These are phyloP conservation scores for Backusella westeae DNA, from an alignment of 192 early-diverging fungal species.

Conservation along the genomic window DNA sequence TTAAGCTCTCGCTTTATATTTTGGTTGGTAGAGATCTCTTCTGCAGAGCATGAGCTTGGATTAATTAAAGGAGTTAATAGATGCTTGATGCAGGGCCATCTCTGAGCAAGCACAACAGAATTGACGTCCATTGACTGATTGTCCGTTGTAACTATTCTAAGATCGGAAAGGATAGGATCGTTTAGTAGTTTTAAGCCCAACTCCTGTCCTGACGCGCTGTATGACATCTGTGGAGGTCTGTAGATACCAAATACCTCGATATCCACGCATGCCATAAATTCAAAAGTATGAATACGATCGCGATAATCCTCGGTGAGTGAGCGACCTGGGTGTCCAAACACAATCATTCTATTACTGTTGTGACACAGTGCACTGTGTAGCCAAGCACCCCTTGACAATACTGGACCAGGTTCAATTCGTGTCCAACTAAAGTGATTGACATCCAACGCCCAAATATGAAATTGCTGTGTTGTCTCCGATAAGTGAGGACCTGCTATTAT, in stretches of 20 bases:
- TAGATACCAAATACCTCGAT: conserved; percentile 71
- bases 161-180: conserved; percentile 49
- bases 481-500: conserved; percentile 70
- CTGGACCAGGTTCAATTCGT: conserved; percentile 62
- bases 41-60: not conserved
- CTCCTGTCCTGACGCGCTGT: conserved; percentile 52
- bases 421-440: conserved; percentile 58
- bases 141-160: conserved; percentile 53
- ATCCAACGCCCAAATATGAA: conserved; percentile 71
- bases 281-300: conserved; percentile 71
- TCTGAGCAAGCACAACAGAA: conserved; percentile 43
- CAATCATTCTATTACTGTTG: conserved; percentile 58
- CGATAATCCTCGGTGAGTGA: conserved; percentile 73
- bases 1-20: conserved; percentile 16
- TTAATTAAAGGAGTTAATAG: not conserved
- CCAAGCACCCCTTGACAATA: conserved; percentile 71
- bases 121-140: conserved; percentile 48
- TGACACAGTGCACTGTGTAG: conserved; percentile 66
- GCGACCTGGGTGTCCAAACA: conserved; percentile 69
- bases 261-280: conserved; percentile 65
- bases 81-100: conserved; percentile 41
- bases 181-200: conserved; percentile 52
- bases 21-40: conserved; percentile 6
- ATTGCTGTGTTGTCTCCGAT: conserved; percentile 56
- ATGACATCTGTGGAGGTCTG: conserved; percentile 47